These are phyloP conservation scores for Huntiella decipiens DNA, from an alignment of 2,329 filamentous ascomycete genomes.

Conservation along the genomic window DNA sequence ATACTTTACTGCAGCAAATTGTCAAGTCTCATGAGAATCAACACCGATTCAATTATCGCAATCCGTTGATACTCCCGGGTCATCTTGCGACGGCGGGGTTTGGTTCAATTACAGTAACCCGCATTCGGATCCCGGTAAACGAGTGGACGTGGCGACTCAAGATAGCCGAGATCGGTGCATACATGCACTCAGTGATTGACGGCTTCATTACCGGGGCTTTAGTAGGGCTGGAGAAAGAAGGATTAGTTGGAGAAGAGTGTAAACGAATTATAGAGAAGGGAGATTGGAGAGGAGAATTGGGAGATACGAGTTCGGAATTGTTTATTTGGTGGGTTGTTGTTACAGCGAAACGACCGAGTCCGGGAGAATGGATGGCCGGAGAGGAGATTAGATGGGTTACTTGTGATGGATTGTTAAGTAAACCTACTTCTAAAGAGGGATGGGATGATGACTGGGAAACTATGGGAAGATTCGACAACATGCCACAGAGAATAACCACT, in stretches of 20 bases:
- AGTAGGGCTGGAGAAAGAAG: slow-evolving; percentile 14
- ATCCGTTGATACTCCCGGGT: slow-evolving; percentile 14
- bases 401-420: too few species aligned
- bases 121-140: slow-evolving; percentile 19
- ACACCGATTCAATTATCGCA: not conserved
- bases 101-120: slow-evolving; percentile 17
- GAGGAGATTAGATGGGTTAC: too few species aligned
- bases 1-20: too few species aligned
- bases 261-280: slow-evolving; percentile 7
- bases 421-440: too few species aligned
- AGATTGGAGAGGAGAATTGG: slow-evolving; percentile 17
- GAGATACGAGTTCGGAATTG: slow-evolving; percentile 18
- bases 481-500: too few species aligned
- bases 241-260: too few species aligned
- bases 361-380: too few species aligned
- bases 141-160: slow-evolving; percentile 21
- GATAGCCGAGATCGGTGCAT: slow-evolving; percentile 21
- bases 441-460: too few species aligned
- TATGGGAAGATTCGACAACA: too few species aligned
- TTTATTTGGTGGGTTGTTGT: slow-evolving; percentile 20
- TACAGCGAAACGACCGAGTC: slow-evolving; percentile 21
- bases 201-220: slow-evolving; percentile 20
- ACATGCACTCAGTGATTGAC: slow-evolving; percentile 19
- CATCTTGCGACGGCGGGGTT: slow-evolving; percentile 19
- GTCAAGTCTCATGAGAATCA: too few species aligned